Evolutionary conservation across 208 protist species (phyloP), one percentile per base, ranked within the genome.

Genomic region (Naegleria fowleri): DNA sequence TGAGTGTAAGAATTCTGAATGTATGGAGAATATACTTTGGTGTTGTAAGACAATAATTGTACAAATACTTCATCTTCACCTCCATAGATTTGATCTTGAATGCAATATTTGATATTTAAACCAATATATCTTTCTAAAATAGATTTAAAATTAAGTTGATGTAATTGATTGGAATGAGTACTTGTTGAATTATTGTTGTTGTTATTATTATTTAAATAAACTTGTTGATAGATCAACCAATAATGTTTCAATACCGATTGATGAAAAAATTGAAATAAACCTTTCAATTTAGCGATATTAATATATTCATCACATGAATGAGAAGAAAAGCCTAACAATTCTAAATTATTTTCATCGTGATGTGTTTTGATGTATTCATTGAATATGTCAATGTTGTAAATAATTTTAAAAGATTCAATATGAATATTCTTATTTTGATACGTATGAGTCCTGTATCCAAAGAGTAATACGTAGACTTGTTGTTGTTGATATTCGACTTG

Each of bases 361-460:
- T 67, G 55, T 29, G 1, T 67, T 15, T 15, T 29, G 22, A 67
- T 67, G 55, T 67, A 67, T 22, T 67, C 55, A 67, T 22, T 67
- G 11, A 67, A 67, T 67, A 67, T 67, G 19, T 67, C 22, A 1
- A 3, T 4, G 22, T 19, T 29, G 22, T 67, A 67, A 67, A 67
- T 67, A 67, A 67, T 67, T 67, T 67, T 67, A 67, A 67, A 67
- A 67, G 55, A 67, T 67, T 67, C 55, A 67, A 67, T 67, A 67
- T 67, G 22, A 67, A 67, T 67, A 67, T 67, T 67, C 22, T 67
- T 15, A 19, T 67, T 67, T 67, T 67, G 55, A 67, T 67, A 67
- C 22, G 55, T 67, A 29, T 67, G 55, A 1, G 11, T 67, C 22
- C 55, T 4, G 3, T 15, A 29, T 67, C 55, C 55, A 29, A 67